A percentile compares a stretch with the other conserved stretches of the same genome.
Conservation (phyloP, 495 filamentous ascomycete species). For the Friedmanniomyces endolithicus region DNA sequence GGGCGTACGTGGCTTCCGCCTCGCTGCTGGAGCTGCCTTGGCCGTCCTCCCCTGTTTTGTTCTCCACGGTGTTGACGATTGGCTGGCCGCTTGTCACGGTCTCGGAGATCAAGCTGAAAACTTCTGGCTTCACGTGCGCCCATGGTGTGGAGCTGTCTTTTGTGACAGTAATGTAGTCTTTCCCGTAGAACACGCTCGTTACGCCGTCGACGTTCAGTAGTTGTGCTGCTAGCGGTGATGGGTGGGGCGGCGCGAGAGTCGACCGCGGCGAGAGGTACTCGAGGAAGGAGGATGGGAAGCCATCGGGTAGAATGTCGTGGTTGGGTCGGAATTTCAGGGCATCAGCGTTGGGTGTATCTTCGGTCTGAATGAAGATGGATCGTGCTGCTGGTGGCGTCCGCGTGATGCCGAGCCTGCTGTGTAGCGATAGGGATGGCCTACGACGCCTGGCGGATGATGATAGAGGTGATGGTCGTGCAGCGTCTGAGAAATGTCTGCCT, state of each 20-base stretch:
- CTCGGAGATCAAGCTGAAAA: conserved; percentile 91
- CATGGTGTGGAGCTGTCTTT: conserved; percentile 79
- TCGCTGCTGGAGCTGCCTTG: conserved; percentile 23
- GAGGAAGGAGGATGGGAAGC: conserved; percentile 60
- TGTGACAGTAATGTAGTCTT: conserved; percentile 92
- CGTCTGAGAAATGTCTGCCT: conserved; percentile 8
- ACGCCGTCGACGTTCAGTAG: conserved; percentile 86
- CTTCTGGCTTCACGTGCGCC: conserved; percentile 88
- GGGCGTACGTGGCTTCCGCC: conserved; percentile 44
- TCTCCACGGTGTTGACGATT: conserved; percentile 63
- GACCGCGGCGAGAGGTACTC: conserved; percentile 84
- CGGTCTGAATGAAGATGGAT: conserved; percentile 95
- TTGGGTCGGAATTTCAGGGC: conserved; percentile 93
- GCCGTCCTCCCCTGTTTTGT: conserved; percentile 41
- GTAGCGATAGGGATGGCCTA: conserved; percentile 8
- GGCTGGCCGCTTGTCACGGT: conserved; percentile 67
- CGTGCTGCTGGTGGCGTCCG: conserved; percentile 31
- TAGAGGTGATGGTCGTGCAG: conserved; percentile 5
- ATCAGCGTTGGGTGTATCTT: conserved; percentile 80
- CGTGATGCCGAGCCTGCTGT: not conserved
- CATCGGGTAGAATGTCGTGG: conserved; percentile 61
- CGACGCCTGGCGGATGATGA: conserved; percentile 7
- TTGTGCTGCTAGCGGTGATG: conserved; percentile 82
- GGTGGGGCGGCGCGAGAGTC: conserved; percentile 76
- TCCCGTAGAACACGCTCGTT: conserved; percentile 84